Evolutionary conservation across 192 early-diverging fungal genomes (phyloP), one percentile per base, ranked within the genome.

Genomic region (Backusella parvicylindrica): DNA sequence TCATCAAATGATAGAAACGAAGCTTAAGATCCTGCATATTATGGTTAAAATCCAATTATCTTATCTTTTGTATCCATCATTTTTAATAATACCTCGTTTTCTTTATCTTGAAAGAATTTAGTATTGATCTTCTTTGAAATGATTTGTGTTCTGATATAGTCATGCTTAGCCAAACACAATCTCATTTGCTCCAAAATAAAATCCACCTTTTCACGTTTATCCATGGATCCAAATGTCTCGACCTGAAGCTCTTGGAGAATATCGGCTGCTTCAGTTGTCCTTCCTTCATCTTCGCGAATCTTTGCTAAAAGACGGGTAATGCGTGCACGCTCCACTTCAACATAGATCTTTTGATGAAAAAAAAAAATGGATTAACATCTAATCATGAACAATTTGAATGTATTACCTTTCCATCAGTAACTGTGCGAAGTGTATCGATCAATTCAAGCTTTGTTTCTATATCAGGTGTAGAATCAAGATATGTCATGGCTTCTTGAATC

Each of bases 101-200:
- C 93, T 8, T 81, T 78, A 56, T 94, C 90, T 75, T 92, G 86
- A 83, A 99, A 99, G 83, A 94, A 98, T 84, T 95, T 95, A 6
- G 91, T 89, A 84, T 91, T 96, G 81, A 99, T 98, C 86, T 98
- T 99, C 74, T 90, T 89, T 85, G 94, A 94, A 56, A 98, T 96
- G 64, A 99, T 97, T 68, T 96, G 95, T 75, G 92, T 92, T 35
- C 96, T 85, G 3, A 92, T 86, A 77, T 94, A 98, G 83, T 99
- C 98, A 50, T 89, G 88, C 88, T 97, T 98, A 35, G 93, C 92
- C 49, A 99, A 81, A 74, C 92, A 93, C 37, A 99, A 87, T 37
- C 98, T 91, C 94, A 99, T 97, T 83, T 99, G 98, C 83, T 98
- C 97, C 38, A 99, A 82, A 78, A 99, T 97, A 82, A 99, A 99